Evolutionary conservation across 345 rosid genomes (phyloP), one percentile per base, ranked within the genome.

Genomic region (Pugionium cornutum): DNA sequence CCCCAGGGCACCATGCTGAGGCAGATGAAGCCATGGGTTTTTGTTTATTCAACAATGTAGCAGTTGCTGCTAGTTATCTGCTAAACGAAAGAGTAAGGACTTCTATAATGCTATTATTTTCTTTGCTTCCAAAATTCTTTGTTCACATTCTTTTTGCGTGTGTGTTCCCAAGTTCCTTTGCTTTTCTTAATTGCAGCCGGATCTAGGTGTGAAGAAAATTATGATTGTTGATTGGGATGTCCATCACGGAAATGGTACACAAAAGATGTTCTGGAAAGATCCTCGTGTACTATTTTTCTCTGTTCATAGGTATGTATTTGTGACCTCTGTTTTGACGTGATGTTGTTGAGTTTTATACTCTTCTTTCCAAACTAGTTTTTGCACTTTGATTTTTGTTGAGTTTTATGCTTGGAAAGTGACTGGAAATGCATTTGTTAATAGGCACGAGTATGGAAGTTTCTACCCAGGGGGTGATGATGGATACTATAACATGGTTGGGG

Each of bases 1-100:
- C 99, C n/a, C 97, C 99, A n/a, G 99, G 99, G 3, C 99, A 94
- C 75, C 99, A 94, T 85, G 97, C 99, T 28, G 99, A 90, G 68
- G 74, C 73, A 46, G 73, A 88, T 77, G 78, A 85, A 78, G 84
- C 96, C 2, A 85, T 90, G 97, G 99, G 99, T 8, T 90, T 90
- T 68, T 94, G 99, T 83, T 69, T 90, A 34, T 94, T 77, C 79
- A 94, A 94, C 83, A 94, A 94, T 72, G 85, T 94, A n/a, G 99
- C 97, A 41, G 79, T 86, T 58, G 97, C 97, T 58, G 70, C 95
- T 33, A 83, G 83, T 62, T 88, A 61, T 78, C 73, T 90, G 43
- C 75, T 94, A 10, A 80, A 88, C 54, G 80, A 80, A 71, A 83
- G 80, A 68, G 97, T 90, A 73, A 81, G 80, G 61, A 66, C 54